Evolutionary conservation across 2,329 filamentous ascomycete species (phyloP), one percentile per base, ranked within the genome.

Genomic region (Kalmusia sp.): DNA sequence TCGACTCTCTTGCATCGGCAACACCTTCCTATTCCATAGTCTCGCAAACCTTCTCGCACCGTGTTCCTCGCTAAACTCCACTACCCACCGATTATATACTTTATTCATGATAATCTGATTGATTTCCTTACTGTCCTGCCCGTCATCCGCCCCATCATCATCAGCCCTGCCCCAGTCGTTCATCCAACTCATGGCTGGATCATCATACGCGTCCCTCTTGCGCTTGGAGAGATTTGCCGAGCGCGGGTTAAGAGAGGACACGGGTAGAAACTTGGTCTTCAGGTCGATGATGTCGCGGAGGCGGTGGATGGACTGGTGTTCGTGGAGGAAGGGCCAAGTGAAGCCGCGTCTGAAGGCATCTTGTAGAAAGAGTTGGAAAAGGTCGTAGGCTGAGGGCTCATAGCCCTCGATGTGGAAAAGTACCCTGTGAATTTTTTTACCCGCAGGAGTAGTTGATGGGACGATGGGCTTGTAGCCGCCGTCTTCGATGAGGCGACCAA

Each of bases 41-140:
- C 74, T 63, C 3, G 79, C 75, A 69, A 84, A 84, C 55, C 79
- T 71, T 49, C 76, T 78, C 17, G 84, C 84, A 55, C 84, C 84
- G 8, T 75, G 73, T 44, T 79, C 74, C n/a, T 82, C 81, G 12
- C 76, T 65, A 55, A 89, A 87, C 4, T 81, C 78, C 19, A 88
- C 61, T 12, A 88, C 73, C 74, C 84, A 84, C 34, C 82, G 73
- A 30, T 64, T 74, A 37, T 73, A 76, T 52, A 72, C 61, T 33
- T 74, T 67, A 52, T 70, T 67, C 65, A 72, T 71, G 7, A 71
- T 50, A 8, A 68, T 64, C 58, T 59, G 62, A 30, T 59, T 69
- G 40, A 67, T 46, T 37, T 57, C 44, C 49, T 55, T 55, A 2
- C 54, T 53, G 22, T 40, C 33, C 22, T 38, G 44, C 6, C 5